Evolutionary conservation across 2,329 filamentous ascomycete species (phyloP).

Genomic region (Cadophora gregata): DNA sequence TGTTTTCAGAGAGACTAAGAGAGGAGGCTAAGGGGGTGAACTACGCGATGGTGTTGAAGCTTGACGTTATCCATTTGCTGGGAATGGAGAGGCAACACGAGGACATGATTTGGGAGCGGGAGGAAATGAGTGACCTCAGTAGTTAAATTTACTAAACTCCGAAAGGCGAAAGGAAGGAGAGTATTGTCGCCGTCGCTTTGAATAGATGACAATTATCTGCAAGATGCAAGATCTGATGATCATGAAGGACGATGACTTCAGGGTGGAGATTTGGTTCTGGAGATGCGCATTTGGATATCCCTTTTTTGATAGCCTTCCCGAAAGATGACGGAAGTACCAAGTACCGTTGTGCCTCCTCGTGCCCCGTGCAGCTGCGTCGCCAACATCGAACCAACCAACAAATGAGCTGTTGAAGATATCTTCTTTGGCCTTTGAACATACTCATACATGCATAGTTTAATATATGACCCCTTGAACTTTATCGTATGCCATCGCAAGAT

Average conservation of each 20-base stretch:
- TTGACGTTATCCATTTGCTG: slow-evolving; percentile 8
- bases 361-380: background rate
- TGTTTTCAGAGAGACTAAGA: background rate
- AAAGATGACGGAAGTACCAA: slow-evolving; percentile 16
- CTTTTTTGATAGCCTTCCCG: background rate
- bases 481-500: background rate
- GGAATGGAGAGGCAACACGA: slow-evolving; percentile 6
- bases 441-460: background rate
- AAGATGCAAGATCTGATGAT: background rate
- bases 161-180: background rate
- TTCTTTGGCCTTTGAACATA: background rate
- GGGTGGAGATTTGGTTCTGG: background rate
- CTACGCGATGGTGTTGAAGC: background rate
- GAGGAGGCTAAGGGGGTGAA: background rate
- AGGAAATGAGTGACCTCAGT: background rate
- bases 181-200: background rate
- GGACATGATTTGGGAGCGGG: background rate
- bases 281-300: background rate
- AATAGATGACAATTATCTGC: slow-evolving; percentile 1
- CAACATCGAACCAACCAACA: background rate
- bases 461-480: background rate
- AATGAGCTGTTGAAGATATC: background rate
- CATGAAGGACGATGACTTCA: background rate
- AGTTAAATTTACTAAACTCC: background rate
- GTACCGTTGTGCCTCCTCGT: background rate